Evolutionary conservation across 331 rosid species (phyloP), one percentile per base, ranked within the genome.

Genomic region (Acacia pycnantha): DNA sequence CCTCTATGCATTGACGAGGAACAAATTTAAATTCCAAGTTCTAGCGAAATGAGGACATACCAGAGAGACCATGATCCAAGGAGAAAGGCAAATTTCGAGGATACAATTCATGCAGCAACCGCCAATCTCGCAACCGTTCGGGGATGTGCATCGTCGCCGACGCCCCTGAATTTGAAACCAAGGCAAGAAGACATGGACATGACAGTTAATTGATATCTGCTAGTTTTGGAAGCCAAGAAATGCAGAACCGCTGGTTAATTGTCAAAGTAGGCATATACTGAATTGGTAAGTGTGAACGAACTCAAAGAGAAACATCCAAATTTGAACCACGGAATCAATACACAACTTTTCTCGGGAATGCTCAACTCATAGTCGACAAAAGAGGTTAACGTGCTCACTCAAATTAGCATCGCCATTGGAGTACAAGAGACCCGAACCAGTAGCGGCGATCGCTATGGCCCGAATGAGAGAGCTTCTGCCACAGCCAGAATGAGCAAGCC

Each of bases 371-470:
- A 47, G 72, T 44, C 15, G 29, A 56, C 26, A 14, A 47, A 65
- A 61, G 40, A 50, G 18, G 54, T 13, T 62, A 33, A 65, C 22
- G 43, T n/a, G 80, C 89, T 87, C 73, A 92, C 97, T 70, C 6
- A 54, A 80, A 82, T 77, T 74, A 43, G 62, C 15, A 12, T 61
- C 6, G 56, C 31, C 67, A 24, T 31, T 43, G 27, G 79, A 80
- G 31, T 68, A 89, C 6, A 82, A 37, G 2, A 88, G 14, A 26
- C 85, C 64, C 0, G 92, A 88, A 54, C 94, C 97, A 44, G 72
- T 89, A 14, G 91, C 82, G 0, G 86, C 90, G 13, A 86, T 29
- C 10, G 87, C 93, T 11, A 58, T 87, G 15, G 84, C 72, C 75
- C 91, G 86, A 51, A 66, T 18, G 33, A 85, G 65, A 13, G 82